Evolutionary conservation across 208 protist genomes (phyloP).

Genomic region (Trypanosoma boissoni): DNA sequence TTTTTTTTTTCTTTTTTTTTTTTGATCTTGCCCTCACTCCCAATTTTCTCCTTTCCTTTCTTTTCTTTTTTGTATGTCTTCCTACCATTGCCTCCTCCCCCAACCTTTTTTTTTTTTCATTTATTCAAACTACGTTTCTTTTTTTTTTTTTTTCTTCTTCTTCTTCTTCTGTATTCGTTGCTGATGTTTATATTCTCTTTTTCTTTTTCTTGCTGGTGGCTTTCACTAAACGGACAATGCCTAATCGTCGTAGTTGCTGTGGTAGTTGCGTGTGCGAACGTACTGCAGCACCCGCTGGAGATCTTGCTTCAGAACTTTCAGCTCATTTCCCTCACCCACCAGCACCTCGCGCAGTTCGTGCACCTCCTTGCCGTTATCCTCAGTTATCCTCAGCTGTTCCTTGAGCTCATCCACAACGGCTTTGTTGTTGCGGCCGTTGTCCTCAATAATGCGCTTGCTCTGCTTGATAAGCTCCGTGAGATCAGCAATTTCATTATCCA

Average conservation of each 20-base stretch:
- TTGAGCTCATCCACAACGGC: constrained; percentile 38
- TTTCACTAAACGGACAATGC: too few relatives aligned
- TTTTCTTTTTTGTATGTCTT: constrained; percentile 8
- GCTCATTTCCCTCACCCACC: constrained; percentile 57
- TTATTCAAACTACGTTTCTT: neutral
- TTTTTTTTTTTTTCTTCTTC: neutral
- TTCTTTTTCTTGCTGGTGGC: neutral
- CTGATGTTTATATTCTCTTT: neutral
- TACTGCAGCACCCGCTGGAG: constrained; percentile 79
- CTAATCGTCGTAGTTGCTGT: constrained; percentile 9
- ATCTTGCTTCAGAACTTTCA: constrained; percentile 69
- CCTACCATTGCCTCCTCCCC: too few relatives aligned
- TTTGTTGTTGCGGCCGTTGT: constrained; percentile 38
- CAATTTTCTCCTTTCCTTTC: constrained; percentile 4
- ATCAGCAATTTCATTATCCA: constrained; percentile 53
- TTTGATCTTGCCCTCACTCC: neutral
- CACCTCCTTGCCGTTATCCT: constrained; percentile 53
- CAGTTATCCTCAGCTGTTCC: constrained; percentile 42
- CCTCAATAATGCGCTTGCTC: constrained; percentile 61
- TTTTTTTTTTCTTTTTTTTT: neutral
- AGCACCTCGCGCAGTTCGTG: constrained; percentile 56
- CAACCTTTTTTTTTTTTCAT: constrained; percentile 1
- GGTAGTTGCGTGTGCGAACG: constrained; percentile 63
- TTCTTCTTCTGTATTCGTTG: neutral
- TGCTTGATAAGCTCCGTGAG: constrained; percentile 66